Evolutionary conservation across 805 yeast genomes (phyloP), one percentile per base, ranked within the genome.

Genomic region (Wickerhamiella spandovensis): DNA sequence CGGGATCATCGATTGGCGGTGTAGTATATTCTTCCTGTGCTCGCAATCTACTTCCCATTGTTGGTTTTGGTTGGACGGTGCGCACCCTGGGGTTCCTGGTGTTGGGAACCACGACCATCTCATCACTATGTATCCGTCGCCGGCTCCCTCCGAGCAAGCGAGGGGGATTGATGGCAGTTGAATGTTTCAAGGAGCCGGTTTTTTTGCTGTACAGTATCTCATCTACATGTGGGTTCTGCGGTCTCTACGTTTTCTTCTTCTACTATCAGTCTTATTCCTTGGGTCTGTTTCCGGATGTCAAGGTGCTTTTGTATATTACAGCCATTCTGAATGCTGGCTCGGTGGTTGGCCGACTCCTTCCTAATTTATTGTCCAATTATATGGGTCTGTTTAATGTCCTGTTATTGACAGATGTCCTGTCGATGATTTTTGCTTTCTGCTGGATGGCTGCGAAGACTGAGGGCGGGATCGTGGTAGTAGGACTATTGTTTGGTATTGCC

Each of bases 1-100:
- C 72, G 8, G 80, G 80, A n/a, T 75, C 79, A 0, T 70, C 77
- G 4, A 56, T 75, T 10, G 81, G 81, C 2, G 77, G 78, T 10
- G 62, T 73, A 48, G 49, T 72, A 21, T 74, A 72, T 58, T 77
- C 79, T 12, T 60, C 73, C 42, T 65, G 72, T 66, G 67, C 75
- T n/a, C 67, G 73, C 43, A 60, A 59, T 18, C 60, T 75, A 44
- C 68, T 72, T 48, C 51, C 56, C 7, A 57, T 61, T 15, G 67
- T 75, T 24, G 82, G 82, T 1, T 76, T 74, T 56, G 67, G 66
- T 10, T 77, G 81, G 81, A 72, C 77, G 3, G 66, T 74, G 44
- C 66, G 82, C 48, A 65, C 70, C n/a, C 61, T 76, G 46, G 76
- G 76, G 0, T 71, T 77, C 54, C 59, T 76, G 20, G 64, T 70